phyloP scores from a whole-genome alignment of 225 moss, liverwort and hornwort species.

The Polytrichum formosum region DNA sequence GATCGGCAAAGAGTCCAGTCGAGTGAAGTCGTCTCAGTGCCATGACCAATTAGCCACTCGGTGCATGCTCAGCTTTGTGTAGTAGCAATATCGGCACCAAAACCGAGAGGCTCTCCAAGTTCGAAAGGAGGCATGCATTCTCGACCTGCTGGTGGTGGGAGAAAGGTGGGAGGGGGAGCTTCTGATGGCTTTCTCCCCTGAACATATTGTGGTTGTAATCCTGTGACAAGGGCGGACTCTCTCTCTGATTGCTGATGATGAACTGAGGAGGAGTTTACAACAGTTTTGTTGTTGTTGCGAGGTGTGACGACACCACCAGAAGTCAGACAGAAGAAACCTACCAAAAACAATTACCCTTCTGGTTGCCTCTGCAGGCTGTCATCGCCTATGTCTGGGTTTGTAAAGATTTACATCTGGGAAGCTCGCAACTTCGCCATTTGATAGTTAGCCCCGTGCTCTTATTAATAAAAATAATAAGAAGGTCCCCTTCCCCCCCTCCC shows the following conservation, averaged over 20 bases:
- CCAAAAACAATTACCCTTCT: not conserved
- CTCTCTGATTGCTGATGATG: not conserved
- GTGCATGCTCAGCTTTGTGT: too few species aligned
- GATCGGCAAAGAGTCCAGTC: too few species aligned
- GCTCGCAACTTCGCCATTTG: conserved; percentile 54
- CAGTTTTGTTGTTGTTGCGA: conserved; percentile 1
- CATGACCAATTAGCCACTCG: too few species aligned
- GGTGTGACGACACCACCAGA: not conserved
- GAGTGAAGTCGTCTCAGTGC: too few species aligned
- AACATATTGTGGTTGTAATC: conserved; percentile 4
- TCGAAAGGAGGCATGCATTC: too few species aligned
- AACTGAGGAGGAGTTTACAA: not conserved
- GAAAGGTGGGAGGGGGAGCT: too few species aligned
- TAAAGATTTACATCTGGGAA: conserved; percentile 42
- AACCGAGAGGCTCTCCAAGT: too few species aligned
- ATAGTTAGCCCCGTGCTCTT: conserved; percentile 7
- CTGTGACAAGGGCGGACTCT: conserved; percentile 6
- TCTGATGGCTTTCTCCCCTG: too few species aligned
- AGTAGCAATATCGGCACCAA: too few species aligned
- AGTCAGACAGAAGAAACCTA: too few species aligned
- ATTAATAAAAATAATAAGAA: not conserved
- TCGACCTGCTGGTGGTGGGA: too few species aligned
- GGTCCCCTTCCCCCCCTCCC: too few species aligned
- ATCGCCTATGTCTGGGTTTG: conserved; percentile 44
- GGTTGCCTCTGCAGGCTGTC: not conserved